A percentile compares a stretch with the other conserved stretches of the same genome.
Evolutionary conservation across 306 rosid genomes (phyloP).

Genomic region (Vigna radiata): DNA sequence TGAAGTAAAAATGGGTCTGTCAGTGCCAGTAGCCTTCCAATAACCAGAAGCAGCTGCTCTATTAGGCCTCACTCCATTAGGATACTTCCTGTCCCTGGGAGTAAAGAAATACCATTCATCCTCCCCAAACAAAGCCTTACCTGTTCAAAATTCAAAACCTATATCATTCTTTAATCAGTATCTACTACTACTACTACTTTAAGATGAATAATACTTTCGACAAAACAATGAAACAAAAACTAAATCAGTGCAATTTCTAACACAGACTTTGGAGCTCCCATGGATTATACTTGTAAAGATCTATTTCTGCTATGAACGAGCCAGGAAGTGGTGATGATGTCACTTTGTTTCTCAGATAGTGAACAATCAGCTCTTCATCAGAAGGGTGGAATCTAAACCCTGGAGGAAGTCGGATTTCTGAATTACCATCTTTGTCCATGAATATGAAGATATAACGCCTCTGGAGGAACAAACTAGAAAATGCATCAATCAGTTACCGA

Average conservation of each 20-base stretch:
- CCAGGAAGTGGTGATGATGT: constrained; percentile 71
- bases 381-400: constrained; percentile 91
- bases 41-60: constrained; percentile 79
- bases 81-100: constrained; percentile 81
- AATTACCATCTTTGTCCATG: constrained; percentile 56
- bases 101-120: constrained; percentile 84
- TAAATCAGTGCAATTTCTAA: constrained; percentile 2
- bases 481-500: constrained; percentile 34
- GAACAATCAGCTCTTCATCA: constrained; percentile 75
- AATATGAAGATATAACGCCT: constrained; percentile 5
- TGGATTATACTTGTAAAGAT: constrained; percentile 73
- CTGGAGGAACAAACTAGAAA: constrained; percentile 56
- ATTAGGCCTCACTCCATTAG: constrained; percentile 80
- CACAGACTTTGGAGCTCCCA: constrained; percentile 75
- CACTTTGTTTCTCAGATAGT: constrained; percentile 71
- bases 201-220: not conserved
- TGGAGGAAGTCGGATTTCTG: constrained; percentile 71
- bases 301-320: constrained; percentile 69
- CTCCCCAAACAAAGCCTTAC: constrained; percentile 67
- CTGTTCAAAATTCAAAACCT: constrained; percentile 32
- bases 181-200: not conserved
- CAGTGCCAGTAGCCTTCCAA: constrained; percentile 87
- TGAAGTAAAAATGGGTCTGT: constrained; percentile 67
- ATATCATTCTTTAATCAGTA: constrained; percentile 8
- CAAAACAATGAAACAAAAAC: constrained; percentile 9